phyloP scores from a whole-genome alignment of 768 basidiomycete species.

The Mycena rosella region DNA sequence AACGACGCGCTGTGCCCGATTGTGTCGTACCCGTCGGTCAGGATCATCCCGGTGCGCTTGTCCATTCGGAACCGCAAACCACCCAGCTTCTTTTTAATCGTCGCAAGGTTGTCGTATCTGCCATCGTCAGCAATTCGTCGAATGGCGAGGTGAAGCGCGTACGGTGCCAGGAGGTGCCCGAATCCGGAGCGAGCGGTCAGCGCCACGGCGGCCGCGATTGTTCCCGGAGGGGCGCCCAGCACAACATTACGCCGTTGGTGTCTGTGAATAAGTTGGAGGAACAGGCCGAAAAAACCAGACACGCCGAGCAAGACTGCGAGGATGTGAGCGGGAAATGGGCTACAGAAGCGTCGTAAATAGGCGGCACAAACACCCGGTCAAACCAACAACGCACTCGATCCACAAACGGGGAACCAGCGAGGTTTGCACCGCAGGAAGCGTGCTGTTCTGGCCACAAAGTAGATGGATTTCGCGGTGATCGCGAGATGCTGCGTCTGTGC shows the following conservation, averaged over 20 bases:
- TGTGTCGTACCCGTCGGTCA: constrained; percentile 63
- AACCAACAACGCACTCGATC: constrained; percentile 64
- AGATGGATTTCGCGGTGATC: constrained; percentile 66
- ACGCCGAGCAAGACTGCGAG: constrained; percentile 65
- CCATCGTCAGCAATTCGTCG: not conserved
- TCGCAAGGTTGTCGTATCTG: constrained; percentile 60
- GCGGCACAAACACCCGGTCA: not conserved
- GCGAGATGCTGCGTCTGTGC: constrained; percentile 70
- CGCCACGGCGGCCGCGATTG: constrained; percentile 67
- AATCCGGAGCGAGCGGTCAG: constrained; percentile 73
- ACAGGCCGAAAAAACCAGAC: constrained; percentile 61
- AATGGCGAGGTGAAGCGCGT: not conserved
- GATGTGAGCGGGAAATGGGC: constrained; percentile 64
- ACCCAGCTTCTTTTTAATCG: constrained; percentile 61
- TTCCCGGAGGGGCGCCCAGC: constrained; percentile 69
- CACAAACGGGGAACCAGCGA: constrained; percentile 63
- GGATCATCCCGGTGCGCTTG: constrained; percentile 69
- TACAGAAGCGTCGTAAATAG: constrained; percentile 41
- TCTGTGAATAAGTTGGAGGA: constrained; percentile 62
- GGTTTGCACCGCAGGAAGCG: constrained; percentile 55
- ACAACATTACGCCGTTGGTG: constrained; percentile 61
- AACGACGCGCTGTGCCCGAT: constrained; percentile 37
- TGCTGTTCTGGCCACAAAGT: constrained; percentile 61
- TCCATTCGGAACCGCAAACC: constrained; percentile 69
- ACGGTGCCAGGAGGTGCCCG: constrained; percentile 68